Base-by-base conservation (phyloP, 1,139 yeast genomes). In the Yamadazyma aaseri region DNA sequence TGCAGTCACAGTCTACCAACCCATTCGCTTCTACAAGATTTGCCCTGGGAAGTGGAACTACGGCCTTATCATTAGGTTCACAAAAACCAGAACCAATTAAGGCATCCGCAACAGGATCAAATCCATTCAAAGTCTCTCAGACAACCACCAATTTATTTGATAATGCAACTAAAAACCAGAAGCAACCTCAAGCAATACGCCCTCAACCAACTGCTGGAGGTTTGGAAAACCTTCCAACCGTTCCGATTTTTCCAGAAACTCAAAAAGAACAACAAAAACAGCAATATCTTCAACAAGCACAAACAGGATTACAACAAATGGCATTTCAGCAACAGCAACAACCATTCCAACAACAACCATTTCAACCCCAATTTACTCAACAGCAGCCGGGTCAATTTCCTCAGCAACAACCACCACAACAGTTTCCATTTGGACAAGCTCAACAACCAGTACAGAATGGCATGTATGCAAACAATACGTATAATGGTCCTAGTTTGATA, bases 201-300 rank as follows among this genome's bases (percentile, higher is more conserved):
- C 63, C 69, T 9, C 82, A 76, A 47, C 67, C 74, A 3, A 80
- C 86, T 2, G 82, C 85, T 14, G 87, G 86, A 4, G 87, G 87
- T 0, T 65, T 78, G 39, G 87, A 81, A 51, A 63, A 63, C 35
- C 47, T 79, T 26, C 81, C 81, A 3, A 80, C 86, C 0, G 56
- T 76, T 3, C 73, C 86, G 3, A 83, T 80, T 1, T 81, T 81
- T 48, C 86, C 86, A 0, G 76, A 77, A 44, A 80, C 86, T 6
- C 77, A 72, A 48, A 60, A 55, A 38, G 69, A 64, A 27, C 63
- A 59, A 17, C 63, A 57, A 32, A 58, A 57, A 33, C 67, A 70
- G 34, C 59, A 51, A 28, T 59, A 52, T 41, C 55, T 67, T 44
- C 51, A 57, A 32, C 58, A 60, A 37, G 78, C 79, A 2, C 53